Conservation (phyloP, 2,329 filamentous ascomycete genomes). For the Colletotrichum sp. region DNA sequence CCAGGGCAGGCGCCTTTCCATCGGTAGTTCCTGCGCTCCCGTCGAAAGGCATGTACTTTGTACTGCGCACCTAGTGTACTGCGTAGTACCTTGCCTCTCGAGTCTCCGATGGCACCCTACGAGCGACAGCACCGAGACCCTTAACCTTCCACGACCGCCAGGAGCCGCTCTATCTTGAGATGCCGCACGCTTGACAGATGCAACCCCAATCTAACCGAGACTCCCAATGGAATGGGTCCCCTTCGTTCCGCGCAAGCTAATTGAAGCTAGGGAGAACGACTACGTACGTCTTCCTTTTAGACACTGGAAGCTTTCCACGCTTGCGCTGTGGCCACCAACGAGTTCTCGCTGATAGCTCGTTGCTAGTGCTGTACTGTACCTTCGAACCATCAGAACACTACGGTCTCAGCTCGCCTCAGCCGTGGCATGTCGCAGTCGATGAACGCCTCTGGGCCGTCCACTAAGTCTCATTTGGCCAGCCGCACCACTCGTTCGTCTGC, state of each 20-base stretch:
- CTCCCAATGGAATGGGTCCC: constrained; percentile 11
- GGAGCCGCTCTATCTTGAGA: constrained; percentile 1
- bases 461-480: not conserved
- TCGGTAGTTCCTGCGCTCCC: not conserved
- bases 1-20: not conserved
- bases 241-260: constrained; percentile 9
- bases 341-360: not conserved
- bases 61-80: not conserved
- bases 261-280: constrained; percentile 2
- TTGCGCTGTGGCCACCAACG: not conserved
- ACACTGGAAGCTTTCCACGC: not conserved
- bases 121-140: not conserved
- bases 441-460: not conserved
- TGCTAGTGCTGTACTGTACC: not conserved
- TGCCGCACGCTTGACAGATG: constrained; percentile 1
- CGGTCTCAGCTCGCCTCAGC: constrained; percentile 8
- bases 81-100: not conserved
- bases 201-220: constrained; percentile 18
- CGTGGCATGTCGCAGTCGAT: not conserved
- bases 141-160: not conserved
- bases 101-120: not conserved
- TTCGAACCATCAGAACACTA: not conserved
- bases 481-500: not conserved
- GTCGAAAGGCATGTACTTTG: not conserved
- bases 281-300: not conserved